These are phyloP conservation scores for Arctium minus DNA, from an alignment of 129 eudicot genomes.

Conservation along the genomic window DNA sequence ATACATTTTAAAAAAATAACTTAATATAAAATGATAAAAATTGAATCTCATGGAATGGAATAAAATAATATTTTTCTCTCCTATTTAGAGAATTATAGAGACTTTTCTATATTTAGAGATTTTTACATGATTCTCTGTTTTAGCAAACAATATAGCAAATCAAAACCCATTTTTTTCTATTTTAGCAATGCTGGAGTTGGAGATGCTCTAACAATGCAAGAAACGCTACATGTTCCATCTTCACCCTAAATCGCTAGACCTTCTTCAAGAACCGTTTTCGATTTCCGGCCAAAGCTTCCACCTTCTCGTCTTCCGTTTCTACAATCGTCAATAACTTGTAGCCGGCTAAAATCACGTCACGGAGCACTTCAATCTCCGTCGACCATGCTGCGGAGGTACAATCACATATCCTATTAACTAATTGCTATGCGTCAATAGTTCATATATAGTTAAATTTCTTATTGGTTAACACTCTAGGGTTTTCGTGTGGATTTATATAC, in stretches of 20 bases:
- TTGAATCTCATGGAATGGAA: too few relatives aligned
- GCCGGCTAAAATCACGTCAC: neutral
- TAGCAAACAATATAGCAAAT: too few relatives aligned
- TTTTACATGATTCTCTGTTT: too few relatives aligned
- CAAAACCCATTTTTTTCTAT: too few relatives aligned
- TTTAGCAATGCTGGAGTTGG: too few relatives aligned
- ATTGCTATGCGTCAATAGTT: neutral
- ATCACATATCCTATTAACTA: neutral
- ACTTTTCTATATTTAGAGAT: too few relatives aligned
- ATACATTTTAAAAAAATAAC: too few relatives aligned
- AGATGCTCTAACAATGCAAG: too few relatives aligned
- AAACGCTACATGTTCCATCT: slow-evolving; percentile 7
- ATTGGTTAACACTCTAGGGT: neutral
- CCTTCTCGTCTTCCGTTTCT: neutral
- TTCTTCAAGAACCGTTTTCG: slow-evolving; percentile 3
- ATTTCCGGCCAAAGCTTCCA: slow-evolving; percentile 12
- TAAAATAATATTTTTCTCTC: too few relatives aligned
- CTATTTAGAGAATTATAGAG: too few relatives aligned
- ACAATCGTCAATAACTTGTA: slow-evolving; percentile 1
- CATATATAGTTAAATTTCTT: neutral
- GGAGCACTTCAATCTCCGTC: slow-evolving; percentile 15
- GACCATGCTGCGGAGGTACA: slow-evolving; percentile 48
- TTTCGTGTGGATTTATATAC: neutral
- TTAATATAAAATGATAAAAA: too few relatives aligned
- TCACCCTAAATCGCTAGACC: slow-evolving; percentile 13